Conservation (phyloP, 1,284 basidiomycete species). For the Laetiporus sulphureus region DNA sequence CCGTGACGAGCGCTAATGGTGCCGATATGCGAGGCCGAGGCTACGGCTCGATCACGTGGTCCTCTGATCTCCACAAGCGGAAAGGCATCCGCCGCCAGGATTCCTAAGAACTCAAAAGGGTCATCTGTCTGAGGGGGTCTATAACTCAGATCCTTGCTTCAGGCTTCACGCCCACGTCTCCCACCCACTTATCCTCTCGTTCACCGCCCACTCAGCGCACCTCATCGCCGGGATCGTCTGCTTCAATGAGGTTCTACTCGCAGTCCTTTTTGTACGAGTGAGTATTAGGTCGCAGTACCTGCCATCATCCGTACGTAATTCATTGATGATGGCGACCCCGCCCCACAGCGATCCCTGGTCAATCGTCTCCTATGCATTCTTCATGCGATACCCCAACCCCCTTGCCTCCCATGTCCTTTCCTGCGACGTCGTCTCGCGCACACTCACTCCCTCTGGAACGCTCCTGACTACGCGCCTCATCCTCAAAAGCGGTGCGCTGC, state of each 20-base stretch:
- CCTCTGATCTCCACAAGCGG: no score
- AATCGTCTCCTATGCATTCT: conserved; percentile 89
- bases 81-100: no score
- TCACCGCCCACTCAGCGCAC: no score
- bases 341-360: conserved; percentile 77
- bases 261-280: conserved; percentile 80
- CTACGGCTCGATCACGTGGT: no score
- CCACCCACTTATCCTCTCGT: no score
- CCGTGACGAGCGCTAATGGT: no score
- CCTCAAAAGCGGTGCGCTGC: conserved; percentile 85
- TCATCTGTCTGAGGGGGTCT: no score
- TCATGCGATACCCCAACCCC: conserved; percentile 95
- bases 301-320: conserved; percentile 2
- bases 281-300: conserved; percentile 31
- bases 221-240: conserved; percentile 30
- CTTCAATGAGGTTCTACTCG: conserved; percentile 70
- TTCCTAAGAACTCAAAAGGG: no score
- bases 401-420: conserved; percentile 91
- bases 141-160: no score
- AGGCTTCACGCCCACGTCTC: no score
- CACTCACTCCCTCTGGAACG: conserved; percentile 62
- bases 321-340: conserved; percentile 5
- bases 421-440: conserved; percentile 89
- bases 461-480: conserved; percentile 89
- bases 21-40: no score